Evolutionary conservation across 345 rosid species (phyloP).

Genomic region (Brassica juncea): DNA sequence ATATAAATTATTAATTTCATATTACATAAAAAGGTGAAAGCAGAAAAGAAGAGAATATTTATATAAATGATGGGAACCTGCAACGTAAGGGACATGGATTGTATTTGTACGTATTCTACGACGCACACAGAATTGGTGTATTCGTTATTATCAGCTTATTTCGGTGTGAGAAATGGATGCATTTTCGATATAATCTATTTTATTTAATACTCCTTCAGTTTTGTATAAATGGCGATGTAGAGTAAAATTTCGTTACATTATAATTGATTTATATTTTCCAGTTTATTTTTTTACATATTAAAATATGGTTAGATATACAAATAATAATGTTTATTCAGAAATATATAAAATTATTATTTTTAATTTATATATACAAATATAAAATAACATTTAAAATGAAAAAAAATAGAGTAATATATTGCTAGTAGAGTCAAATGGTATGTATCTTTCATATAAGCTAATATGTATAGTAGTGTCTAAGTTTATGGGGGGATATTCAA

Average conservation of each 20-base stretch:
- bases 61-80: slow-evolving; percentile 44
- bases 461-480: background rate
- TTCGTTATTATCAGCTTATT: slow-evolving; percentile 26
- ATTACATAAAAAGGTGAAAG: slow-evolving; percentile 29
- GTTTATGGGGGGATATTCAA: background rate
- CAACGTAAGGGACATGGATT: slow-evolving; percentile 31
- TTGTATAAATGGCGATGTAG: no score
- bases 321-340: no score
- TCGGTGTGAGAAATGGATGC: slow-evolving; percentile 12
- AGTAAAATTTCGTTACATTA: no score
- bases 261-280: no score
- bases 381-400: no score
- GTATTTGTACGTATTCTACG: background rate
- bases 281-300: no score
- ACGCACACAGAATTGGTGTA: background rate
- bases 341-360: no score
- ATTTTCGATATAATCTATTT: background rate
- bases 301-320: no score
- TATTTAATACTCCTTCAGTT: no score
- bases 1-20: slow-evolving; percentile 12
- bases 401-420: no score
- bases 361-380: no score
- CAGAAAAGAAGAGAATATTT: slow-evolving; percentile 18
- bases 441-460: background rate
- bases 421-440: background rate